Percentiles rank a stretch among this genome's conserved stretches.
Conservation (phyloP, 176 grass and related monocot genomes). For the Eleusine coracana region DNA sequence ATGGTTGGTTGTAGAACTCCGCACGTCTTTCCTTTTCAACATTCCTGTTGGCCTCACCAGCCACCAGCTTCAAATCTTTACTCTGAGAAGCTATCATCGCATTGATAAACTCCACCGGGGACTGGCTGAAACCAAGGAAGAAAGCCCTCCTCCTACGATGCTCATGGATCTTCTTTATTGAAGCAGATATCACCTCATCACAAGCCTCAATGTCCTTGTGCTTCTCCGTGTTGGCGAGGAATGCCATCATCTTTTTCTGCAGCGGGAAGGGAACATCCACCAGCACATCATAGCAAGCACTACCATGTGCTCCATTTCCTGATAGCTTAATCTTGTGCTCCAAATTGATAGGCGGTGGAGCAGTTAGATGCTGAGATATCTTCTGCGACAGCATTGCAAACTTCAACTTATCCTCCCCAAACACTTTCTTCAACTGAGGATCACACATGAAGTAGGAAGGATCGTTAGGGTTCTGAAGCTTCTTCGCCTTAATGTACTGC, state of each 20-base stretch:
- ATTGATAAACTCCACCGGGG: constrained; percentile 94
- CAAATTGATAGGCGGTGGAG: constrained; percentile 75
- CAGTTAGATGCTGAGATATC: constrained; percentile 80
- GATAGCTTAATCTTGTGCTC: constrained; percentile 89
- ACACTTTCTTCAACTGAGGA: constrained; percentile 72
- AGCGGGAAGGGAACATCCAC: constrained; percentile 94
- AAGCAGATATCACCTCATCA: constrained; percentile 87
- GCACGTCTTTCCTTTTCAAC: constrained; percentile 83
- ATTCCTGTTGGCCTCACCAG: constrained; percentile 81
- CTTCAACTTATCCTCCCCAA: constrained; percentile 94
- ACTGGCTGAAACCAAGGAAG: constrained; percentile 98
- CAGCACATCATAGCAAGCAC: constrained; percentile 90
- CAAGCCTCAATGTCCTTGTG: constrained; percentile 95
- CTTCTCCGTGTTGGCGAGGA: constrained; percentile 90
- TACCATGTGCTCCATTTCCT: constrained; percentile 58
- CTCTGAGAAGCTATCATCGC: constrained; percentile 89
- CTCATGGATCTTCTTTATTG: constrained; percentile 99
- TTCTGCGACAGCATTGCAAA: constrained; percentile 91
- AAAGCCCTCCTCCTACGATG: constrained; percentile 90
- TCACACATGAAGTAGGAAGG: constrained; percentile 87
- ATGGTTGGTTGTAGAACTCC: constrained; percentile 91
- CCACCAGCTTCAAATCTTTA: constrained; percentile 95
- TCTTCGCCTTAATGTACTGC: constrained; percentile 97
- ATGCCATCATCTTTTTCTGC: constrained; percentile 85
- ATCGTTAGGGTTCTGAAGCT: constrained; percentile 84